Evolutionary conservation across 495 filamentous ascomycete genomes (phyloP), one percentile per base, ranked within the genome.

Genomic region (Cercophora scortea): DNA sequence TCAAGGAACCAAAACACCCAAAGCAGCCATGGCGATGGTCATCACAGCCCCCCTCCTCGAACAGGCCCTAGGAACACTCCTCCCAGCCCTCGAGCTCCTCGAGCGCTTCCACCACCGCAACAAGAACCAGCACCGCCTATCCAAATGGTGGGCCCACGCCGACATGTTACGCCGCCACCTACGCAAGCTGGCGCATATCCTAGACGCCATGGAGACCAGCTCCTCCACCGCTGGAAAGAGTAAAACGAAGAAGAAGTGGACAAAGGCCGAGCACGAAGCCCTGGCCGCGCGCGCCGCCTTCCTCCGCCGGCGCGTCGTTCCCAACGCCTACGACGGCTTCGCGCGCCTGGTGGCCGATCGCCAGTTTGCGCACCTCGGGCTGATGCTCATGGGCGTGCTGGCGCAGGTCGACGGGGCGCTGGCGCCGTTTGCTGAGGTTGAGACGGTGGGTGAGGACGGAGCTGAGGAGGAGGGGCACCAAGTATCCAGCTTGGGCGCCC

Each of bases 291-390:
- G 25, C 25, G 25, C 25, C 25, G 25, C 25, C 2, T 25, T 25
- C 25, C 25, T 25, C 2, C 25, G 25, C 25, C 25, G 47, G 12
- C 13, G 53, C 50, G 32, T 34, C 17, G 10, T 52, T 52, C 43
- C 51, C 48, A 40, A 56, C 45, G 36, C 56, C 50, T 32, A 61
- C 58, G 53, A 51, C 47, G 81, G 85, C 0, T 92, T 94, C 61
- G 81, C 80, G 8, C 83, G 82, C 25, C 69, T 92, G 12, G 68
- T 87, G 6, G 81, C 81, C 8, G 86, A 90, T 66, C 78, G 72
- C 38, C 86, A 88, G 54, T 90, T 87, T 62, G 79, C 87, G n/a
- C 71, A 85, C 1, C 74, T 93, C n/a, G 89, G 89, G n/a, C 69
- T 89, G 13, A 78, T 87, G 42, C 73, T 94, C 6, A 45, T 90